phyloP scores from a whole-genome alignment of 2,329 filamentous ascomycete species.

The Penicillium sp. region DNA sequence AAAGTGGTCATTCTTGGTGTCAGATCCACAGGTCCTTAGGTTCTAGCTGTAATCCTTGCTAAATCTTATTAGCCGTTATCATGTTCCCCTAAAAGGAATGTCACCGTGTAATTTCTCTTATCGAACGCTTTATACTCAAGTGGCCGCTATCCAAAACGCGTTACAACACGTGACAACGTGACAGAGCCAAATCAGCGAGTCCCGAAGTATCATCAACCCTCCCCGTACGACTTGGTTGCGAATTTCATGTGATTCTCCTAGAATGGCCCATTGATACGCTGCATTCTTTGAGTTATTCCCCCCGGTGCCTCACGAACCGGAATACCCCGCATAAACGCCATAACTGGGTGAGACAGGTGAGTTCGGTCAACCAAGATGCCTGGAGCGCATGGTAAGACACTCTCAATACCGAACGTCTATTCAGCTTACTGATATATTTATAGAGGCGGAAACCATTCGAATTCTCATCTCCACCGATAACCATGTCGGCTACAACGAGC shows the following conservation, averaged over 20 bases:
- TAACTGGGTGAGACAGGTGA: not conserved
- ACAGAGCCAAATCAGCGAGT: not conserved
- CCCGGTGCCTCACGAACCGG: not conserved
- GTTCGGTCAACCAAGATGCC: constrained; percentile 20
- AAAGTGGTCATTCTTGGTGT: too few species aligned
- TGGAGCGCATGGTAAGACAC: constrained; percentile 24
- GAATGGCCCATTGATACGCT: not conserved
- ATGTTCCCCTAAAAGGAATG: too few species aligned
- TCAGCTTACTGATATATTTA: constrained; percentile 5
- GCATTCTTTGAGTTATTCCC: not conserved
- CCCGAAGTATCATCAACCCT: not conserved
- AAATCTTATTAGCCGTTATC: too few species aligned
- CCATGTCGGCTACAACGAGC: constrained; percentile 94
- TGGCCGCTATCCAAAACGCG: constrained; percentile 1
- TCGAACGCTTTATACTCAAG: not conserved
- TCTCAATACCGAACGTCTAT: not conserved
- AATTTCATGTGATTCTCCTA: not conserved
- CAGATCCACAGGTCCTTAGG: too few species aligned
- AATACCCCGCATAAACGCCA: not conserved
- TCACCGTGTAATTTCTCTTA: not conserved
- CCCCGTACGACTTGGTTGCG: not conserved
- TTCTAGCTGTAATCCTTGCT: too few species aligned
- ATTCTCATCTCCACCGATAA: constrained; percentile 95
- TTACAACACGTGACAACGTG: constrained; percentile 3
- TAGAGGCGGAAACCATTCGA: constrained; percentile 78